phyloP scores from a whole-genome alignment of 73 alveolate species.

The Tetrahymena malaccensis region DNA sequence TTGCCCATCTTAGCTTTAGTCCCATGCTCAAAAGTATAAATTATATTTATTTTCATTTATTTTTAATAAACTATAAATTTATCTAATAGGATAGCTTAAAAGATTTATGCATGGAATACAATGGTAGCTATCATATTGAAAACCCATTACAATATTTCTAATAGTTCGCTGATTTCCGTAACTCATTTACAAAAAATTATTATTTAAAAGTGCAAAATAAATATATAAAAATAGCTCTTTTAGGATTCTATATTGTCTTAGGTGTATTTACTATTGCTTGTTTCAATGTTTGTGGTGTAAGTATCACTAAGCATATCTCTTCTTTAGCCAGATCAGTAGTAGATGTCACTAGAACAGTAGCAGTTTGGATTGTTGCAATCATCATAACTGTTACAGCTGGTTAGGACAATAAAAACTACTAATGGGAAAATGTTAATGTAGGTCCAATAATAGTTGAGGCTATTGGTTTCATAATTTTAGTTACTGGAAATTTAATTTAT shows the following conservation, averaged over 20 bases:
- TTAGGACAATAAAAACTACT: not conserved
- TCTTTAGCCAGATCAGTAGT: conserved; percentile 86
- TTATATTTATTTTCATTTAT: not conserved
- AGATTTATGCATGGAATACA: conserved; percentile 4
- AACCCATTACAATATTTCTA: conserved; percentile 5
- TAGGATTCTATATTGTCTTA: conserved; percentile 29
- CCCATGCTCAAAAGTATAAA: conserved; percentile 45
- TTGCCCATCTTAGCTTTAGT: conserved; percentile 72
- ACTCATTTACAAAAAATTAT: conserved; percentile 32
- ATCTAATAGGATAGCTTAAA: conserved; percentile 33
- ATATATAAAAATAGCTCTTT: not conserved
- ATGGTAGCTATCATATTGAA: conserved; percentile 18
- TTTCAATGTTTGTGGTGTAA: conserved; percentile 82
- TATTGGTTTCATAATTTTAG: conserved; percentile 8
- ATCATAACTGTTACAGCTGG: conserved; percentile 24
- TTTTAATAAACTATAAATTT: not conserved
- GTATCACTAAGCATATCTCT: conserved; percentile 84
- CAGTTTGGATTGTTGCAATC: conserved; percentile 74
- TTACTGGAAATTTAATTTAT: conserved; percentile 3
- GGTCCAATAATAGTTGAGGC: conserved; percentile 3
- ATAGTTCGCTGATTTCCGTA: conserved; percentile 1
- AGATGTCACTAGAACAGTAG: conserved; percentile 78
- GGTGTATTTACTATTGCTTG: conserved; percentile 73
- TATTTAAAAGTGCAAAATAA: not conserved
- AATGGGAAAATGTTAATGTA: conserved; percentile 13